phyloP scores from a whole-genome alignment of 768 basidiomycete genomes.

The Lyophyllum shimeji region DNA sequence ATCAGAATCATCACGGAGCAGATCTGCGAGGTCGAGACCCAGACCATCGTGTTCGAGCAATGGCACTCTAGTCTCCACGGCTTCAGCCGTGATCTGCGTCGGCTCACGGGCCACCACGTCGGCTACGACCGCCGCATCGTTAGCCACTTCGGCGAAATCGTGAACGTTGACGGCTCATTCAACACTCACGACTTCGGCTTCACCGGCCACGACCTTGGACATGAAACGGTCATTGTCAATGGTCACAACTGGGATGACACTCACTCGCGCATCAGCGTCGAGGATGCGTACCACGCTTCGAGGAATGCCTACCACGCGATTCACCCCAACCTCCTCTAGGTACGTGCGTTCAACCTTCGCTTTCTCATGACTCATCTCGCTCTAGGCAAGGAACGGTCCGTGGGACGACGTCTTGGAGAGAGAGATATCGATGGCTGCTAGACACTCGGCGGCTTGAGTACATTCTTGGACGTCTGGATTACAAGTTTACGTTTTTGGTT shows the following conservation, averaged over 20 bases:
- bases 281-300: constrained; percentile 32
- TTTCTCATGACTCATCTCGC: background rate
- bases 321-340: constrained; percentile 16
- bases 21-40: constrained; percentile 50
- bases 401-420: background rate
- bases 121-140: constrained; percentile 39
- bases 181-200: constrained; percentile 39
- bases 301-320: constrained; percentile 21
- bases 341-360: background rate
- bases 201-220: constrained; percentile 37
- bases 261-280: constrained; percentile 27
- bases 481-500: constrained; percentile 8
- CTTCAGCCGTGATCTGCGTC: constrained; percentile 42
- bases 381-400: background rate
- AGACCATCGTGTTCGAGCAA: constrained; percentile 44
- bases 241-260: constrained; percentile 42
- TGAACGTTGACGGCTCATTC: constrained; percentile 36
- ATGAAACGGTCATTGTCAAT: constrained; percentile 32
- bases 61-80: constrained; percentile 37
- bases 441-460: background rate
- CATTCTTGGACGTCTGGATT: constrained; percentile 6
- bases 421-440: background rate
- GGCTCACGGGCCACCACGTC: constrained; percentile 34
- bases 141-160: constrained; percentile 31
- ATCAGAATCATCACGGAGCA: constrained; percentile 43